Percentiles rank a stretch among this genome's conserved stretches.
These are phyloP conservation scores for Cyclanthera cordifolia DNA, from an alignment of 306 rosid genomes.

Conservation along the genomic window DNA sequence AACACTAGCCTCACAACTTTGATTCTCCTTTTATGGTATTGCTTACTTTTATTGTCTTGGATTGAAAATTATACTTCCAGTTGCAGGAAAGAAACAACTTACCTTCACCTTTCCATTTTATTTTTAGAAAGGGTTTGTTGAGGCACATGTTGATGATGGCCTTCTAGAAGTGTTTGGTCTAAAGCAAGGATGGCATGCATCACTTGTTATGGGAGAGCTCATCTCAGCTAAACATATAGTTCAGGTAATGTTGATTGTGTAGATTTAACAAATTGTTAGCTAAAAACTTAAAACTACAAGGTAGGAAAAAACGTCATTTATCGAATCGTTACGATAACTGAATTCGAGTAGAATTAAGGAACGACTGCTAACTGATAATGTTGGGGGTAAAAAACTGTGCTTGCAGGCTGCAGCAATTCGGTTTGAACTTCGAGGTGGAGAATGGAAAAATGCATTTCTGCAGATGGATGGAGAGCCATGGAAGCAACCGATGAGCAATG, in stretches of 20 bases:
- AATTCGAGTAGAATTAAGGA: no score
- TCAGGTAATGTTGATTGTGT: slow-evolving; percentile 43
- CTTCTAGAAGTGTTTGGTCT: slow-evolving; percentile 88
- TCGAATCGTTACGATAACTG: no score
- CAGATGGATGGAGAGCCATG: slow-evolving; percentile 99
- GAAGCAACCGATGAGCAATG: slow-evolving; percentile 68
- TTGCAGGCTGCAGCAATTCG: slow-evolving; percentile 84
- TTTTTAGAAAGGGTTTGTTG: slow-evolving; percentile 75
- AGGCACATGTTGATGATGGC: slow-evolving; percentile 90
- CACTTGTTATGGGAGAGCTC: slow-evolving; percentile 91
- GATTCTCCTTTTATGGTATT: no score
- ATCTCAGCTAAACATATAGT: slow-evolving; percentile 88
- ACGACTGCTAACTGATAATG: no score
- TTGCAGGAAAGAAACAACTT: no score
- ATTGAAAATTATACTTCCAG: no score
- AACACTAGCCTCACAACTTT: not conserved
- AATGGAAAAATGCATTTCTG: slow-evolving; percentile 64
- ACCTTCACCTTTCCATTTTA: not conserved
- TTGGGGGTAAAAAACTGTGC: not conserved
- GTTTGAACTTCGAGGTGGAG: slow-evolving; percentile 84
- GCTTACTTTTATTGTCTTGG: no score
- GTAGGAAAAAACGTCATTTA: no score
- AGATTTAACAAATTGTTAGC: no score
- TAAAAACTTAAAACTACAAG: no score
- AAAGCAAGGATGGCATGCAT: slow-evolving; percentile 99